Evolutionary conservation across 257 asterid genomes (phyloP), one percentile per base, ranked within the genome.

Genomic region (Mitragyna speciosa): DNA sequence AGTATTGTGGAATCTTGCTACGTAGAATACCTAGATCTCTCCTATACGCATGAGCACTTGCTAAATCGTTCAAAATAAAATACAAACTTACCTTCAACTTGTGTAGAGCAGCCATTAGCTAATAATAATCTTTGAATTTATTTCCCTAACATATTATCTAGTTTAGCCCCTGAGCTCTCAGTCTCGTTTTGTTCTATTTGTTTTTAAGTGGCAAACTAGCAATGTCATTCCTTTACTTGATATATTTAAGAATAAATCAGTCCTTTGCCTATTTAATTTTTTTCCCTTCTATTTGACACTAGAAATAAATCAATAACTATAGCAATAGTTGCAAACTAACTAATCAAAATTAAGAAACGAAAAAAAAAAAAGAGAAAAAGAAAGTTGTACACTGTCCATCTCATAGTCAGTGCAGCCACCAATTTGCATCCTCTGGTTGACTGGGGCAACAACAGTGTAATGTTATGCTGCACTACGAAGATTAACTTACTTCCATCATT

Each of bases 381-480:
- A 4, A 45, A 36, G 12, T 59, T 30, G 73, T 61, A 31, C 73
- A 79, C 67, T 26, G 82, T 61, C 78, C 73, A 45, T 61, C 41
- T 74, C 17, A 31, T 11, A 59, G 43, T 22, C 77, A 72, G 67
- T 72, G 68, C 74, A 79, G 31, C 63, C 70, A 47, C 70, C 70
- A 26, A 33, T 39, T 80, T 33, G 22, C n/a, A n/a, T 61, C 65
- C 61, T 31, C 30, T 11, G 26, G 75, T 80, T 80, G 83, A 73
- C 83, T 28, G 65, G 41, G 43, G 82, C 87, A 87, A 73, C 76
- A 70, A 78, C 80, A 70, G 22, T n/a, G 12, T 63, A 22, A 33
- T 76, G 52, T 56, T 83, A 56, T 85, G 87, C 85, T 26, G 85
- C 91, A 87, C 88, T 85, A 39, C 22, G 31, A 51, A 79, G 80